phyloP scores from a whole-genome alignment of 2,329 filamentous ascomycete genomes.

The Cytospora chrysosperma region DNA sequence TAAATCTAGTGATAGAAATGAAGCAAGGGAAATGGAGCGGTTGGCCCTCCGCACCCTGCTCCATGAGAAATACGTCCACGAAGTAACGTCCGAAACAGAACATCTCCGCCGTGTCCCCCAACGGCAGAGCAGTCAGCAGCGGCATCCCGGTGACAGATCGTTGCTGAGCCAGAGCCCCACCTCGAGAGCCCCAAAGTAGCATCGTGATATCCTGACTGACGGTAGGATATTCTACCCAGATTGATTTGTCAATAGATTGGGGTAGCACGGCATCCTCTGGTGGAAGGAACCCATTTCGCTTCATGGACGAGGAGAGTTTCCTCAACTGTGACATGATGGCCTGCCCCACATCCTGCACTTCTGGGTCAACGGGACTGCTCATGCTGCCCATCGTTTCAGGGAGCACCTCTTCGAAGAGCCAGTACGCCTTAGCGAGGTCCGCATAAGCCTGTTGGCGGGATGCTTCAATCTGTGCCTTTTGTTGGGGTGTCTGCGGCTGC shows the following conservation, averaged over 20 bases:
- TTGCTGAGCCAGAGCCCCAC: slow-evolving; percentile 48
- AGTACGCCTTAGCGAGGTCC: slow-evolving; percentile 81
- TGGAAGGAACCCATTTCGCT: slow-evolving; percentile 75
- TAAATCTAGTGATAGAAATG: slow-evolving; percentile 70
- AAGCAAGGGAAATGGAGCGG: slow-evolving; percentile 70
- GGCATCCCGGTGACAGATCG: slow-evolving; percentile 48
- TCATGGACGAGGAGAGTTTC: slow-evolving; percentile 79
- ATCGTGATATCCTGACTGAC: slow-evolving; percentile 70
- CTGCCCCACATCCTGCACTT: slow-evolving; percentile 54
- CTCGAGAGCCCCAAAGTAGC: slow-evolving; percentile 64
- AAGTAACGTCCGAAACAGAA: slow-evolving; percentile 81
- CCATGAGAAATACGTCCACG: slow-evolving; percentile 72
- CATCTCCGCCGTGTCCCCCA: slow-evolving; percentile 69
- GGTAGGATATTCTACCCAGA: slow-evolving; percentile 77
- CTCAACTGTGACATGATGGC: slow-evolving; percentile 63
- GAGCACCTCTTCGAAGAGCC: slow-evolving; percentile 64
- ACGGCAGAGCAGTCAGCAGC: slow-evolving; percentile 68
- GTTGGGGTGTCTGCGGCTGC: slow-evolving; percentile 54
- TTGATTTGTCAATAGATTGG: slow-evolving; percentile 74
- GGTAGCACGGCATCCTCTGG: slow-evolving; percentile 67
- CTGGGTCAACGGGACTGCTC: slow-evolving; percentile 42
- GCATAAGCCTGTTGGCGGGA: slow-evolving; percentile 75
- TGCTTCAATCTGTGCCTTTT: slow-evolving; percentile 53
- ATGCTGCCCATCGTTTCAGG: slow-evolving; percentile 48
- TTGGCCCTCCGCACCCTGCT: slow-evolving; percentile 67